Percentiles rank a stretch among this genome's conserved stretches.
Conservation (phyloP, 345 rosid genomes). For the Salix viminalis region DNA sequence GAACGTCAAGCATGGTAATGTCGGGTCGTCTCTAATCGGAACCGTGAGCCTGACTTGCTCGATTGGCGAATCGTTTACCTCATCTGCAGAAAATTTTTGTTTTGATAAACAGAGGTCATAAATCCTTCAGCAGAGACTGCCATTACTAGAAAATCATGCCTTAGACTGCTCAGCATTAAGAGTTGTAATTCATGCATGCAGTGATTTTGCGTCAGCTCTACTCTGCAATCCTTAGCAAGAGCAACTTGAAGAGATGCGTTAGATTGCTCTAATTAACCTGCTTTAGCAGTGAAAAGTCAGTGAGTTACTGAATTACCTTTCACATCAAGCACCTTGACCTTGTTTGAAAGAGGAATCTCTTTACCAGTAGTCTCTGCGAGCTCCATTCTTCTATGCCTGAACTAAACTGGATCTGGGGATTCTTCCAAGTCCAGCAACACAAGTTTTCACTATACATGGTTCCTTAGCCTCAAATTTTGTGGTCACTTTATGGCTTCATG, state of each 20-base stretch:
- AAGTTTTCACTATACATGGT: no score
- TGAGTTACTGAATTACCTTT: not conserved
- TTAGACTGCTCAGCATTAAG: no score
- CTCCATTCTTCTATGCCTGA: not conserved
- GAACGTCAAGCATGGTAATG: constrained; percentile 44
- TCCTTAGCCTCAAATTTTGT: not conserved
- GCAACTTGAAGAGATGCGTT: not conserved
- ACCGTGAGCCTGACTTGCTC: constrained; percentile 49
- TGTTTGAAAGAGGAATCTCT: not conserved
- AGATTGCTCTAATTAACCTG: not conserved
- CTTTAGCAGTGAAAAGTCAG: no score
- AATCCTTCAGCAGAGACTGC: not conserved
- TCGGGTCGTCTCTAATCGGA: constrained; percentile 40
- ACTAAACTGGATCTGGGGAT: not conserved
- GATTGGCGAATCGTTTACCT: constrained; percentile 19
- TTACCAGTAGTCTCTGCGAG: not conserved
- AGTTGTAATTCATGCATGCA: not conserved
- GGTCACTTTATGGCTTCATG: not conserved
- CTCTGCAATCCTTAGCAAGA: not conserved
- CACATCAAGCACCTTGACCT: constrained; percentile 12
- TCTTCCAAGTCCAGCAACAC: no score
- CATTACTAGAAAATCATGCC: not conserved
- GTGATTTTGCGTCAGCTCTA: not conserved
- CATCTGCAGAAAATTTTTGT: not conserved
- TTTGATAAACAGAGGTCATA: not conserved